Conservation (phyloP, 148 eudicot genomes). For the Dianthus caryophyllus region DNA sequence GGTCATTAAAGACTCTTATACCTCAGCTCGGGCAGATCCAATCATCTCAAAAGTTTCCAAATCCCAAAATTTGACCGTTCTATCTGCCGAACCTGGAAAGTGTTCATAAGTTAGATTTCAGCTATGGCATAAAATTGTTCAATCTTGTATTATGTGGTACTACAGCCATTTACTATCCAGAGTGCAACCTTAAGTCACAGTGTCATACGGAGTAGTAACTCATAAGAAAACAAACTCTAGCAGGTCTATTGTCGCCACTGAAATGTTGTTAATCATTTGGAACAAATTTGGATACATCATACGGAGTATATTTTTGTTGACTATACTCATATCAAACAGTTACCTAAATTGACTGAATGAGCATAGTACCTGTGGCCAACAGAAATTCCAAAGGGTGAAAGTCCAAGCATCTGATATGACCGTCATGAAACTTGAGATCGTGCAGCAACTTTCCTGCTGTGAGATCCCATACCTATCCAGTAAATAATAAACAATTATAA, state of each 20-base stretch:
- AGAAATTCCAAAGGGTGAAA: constrained; percentile 96
- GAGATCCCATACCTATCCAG: constrained; percentile 82
- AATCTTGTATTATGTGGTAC: no score
- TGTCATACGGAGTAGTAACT: no score
- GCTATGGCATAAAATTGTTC: background rate
- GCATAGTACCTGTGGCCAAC: constrained; percentile 69
- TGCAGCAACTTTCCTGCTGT: constrained; percentile 96
- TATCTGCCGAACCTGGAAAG: constrained; percentile 85
- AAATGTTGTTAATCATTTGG: no score
- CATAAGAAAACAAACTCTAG: background rate
- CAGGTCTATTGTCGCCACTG: no score
- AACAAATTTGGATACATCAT: background rate
- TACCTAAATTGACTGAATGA: background rate
- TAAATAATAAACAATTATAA: constrained; percentile 3
- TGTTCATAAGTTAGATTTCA: background rate
- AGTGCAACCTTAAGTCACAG: no score
- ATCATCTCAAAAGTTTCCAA: constrained; percentile 96
- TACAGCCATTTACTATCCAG: no score
- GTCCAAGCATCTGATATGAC: constrained; percentile 67
- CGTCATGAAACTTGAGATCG: constrained; percentile 81
- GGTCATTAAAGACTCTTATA: constrained; percentile 21
- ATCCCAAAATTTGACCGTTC: constrained; percentile 95
- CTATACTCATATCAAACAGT: background rate
- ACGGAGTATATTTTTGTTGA: background rate
- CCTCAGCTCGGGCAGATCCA: constrained; percentile 95